phyloP scores from a whole-genome alignment of 2,329 filamentous ascomycete genomes.

The Phaeosphaeria sp. region DNA sequence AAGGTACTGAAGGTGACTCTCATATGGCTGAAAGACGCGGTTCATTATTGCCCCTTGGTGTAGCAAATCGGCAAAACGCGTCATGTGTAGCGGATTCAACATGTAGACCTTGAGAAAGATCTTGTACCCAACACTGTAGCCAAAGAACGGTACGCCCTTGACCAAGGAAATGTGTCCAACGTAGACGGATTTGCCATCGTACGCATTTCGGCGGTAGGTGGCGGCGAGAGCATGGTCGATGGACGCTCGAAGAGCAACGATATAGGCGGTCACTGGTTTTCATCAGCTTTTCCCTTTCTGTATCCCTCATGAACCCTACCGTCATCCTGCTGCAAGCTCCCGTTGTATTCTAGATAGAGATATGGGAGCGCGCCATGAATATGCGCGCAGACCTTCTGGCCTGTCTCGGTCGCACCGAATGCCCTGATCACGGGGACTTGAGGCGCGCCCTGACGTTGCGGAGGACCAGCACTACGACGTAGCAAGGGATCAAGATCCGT shows the following conservation, averaged over 20 bases:
- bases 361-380: conserved; percentile 96
- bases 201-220: conserved; percentile 79
- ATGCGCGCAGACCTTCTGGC: conserved; percentile 95
- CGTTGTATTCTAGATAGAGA: conserved; percentile 86
- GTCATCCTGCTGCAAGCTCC: conserved; percentile 69
- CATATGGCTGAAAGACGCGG: conserved; percentile 85
- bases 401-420: conserved; percentile 92
- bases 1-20: conserved; percentile 90
- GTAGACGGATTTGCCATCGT: conserved; percentile 72
- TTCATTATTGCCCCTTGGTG: conserved; percentile 89
- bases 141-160: conserved; percentile 95
- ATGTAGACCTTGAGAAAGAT: conserved; percentile 96
- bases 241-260: conserved; percentile 78
- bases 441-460: conserved; percentile 67
- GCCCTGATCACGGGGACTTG: conserved; percentile 86
- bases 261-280: conserved; percentile 72
- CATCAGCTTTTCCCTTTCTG: conserved; percentile 14
- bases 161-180: conserved; percentile 91
- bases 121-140: conserved; percentile 89
- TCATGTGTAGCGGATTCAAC: conserved; percentile 85
- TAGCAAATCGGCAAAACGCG: conserved; percentile 84
- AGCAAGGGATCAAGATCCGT: conserved; percentile 83
- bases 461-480: conserved; percentile 65
- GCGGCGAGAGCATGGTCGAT: conserved; percentile 90
- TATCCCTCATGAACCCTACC: conserved; percentile 58